phyloP scores from a whole-genome alignment of 257 asterid species.

The Jaltomata sinuosa region DNA sequence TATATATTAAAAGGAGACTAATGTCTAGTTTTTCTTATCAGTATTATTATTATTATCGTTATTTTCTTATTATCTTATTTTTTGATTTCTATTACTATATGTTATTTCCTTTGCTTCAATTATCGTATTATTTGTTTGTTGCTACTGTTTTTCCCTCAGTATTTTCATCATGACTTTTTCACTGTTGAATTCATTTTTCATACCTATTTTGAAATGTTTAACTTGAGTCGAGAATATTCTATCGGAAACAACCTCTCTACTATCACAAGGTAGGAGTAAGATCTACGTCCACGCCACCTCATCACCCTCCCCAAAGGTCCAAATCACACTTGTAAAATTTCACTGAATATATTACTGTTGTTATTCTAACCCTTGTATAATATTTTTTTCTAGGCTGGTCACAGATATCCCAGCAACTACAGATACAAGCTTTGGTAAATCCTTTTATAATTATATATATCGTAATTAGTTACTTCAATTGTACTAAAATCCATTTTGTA shows the following conservation, averaged over 20 bases:
- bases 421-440: slow-evolving; percentile 48
- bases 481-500: neutral
- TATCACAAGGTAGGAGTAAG: too few species aligned
- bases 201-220: neutral
- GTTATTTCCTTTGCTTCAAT: too few species aligned
- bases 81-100: too few species aligned
- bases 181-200: neutral
- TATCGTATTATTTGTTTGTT: too few species aligned
- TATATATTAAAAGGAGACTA: too few species aligned
- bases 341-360: neutral
- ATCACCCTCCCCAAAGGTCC: fast-evolving
- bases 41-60: too few species aligned
- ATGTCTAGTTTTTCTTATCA: neutral
- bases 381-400: slow-evolving; percentile 38
- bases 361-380: neutral
- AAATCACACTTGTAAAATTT: too few species aligned
- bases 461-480: neutral
- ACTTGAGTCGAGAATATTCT: neutral
- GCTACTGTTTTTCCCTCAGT: neutral
- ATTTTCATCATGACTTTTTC: too few species aligned
- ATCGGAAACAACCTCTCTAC: too few species aligned
- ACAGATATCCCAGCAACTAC: slow-evolving; percentile 85
- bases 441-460: neutral
- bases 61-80: too few species aligned
- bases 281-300: too few species aligned